These are phyloP conservation scores for Sisymbrium altissimum DNA, from an alignment of 345 rosid species.

Conservation along the genomic window DNA sequence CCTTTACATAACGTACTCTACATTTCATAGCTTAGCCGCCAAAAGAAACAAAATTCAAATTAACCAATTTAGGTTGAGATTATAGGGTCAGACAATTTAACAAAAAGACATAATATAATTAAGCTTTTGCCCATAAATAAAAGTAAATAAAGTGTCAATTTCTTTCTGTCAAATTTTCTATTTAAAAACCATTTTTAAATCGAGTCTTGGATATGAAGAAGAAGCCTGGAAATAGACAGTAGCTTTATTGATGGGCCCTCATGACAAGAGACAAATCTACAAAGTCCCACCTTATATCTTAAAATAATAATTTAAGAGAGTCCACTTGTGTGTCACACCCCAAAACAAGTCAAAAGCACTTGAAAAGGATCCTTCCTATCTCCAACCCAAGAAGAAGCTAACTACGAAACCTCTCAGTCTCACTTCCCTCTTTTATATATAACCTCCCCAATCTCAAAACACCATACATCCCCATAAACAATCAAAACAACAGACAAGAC, in stretches of 20 bases:
- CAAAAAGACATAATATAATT: too few species aligned
- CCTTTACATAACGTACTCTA: not conserved
- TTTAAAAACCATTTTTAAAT: not conserved
- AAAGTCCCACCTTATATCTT: not conserved
- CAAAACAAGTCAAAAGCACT: not conserved
- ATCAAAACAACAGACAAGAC: conserved; percentile 1
- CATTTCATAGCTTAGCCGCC: not conserved
- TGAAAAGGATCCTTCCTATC: conserved; percentile 27
- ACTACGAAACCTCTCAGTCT: conserved; percentile 22
- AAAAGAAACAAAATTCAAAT: not conserved
- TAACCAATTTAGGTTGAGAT: not conserved
- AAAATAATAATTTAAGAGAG: not conserved
- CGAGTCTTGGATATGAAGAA: not conserved
- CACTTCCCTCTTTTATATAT: conserved; percentile 15
- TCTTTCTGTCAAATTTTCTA: not conserved
- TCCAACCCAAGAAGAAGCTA: conserved; percentile 1
- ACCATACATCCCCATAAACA: not conserved
- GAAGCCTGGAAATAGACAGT: not conserved
- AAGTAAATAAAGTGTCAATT: not conserved
- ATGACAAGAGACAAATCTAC: not conserved
- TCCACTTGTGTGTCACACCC: conserved; percentile 12
- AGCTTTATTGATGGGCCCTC: not conserved
- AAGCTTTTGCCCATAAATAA: not conserved
- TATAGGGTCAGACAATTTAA: not conserved
- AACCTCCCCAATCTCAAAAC: not conserved